Evolutionary conservation across 208 protist genomes (phyloP), one percentile per base, ranked within the genome.

Genomic region (Herpetomonas muscarum): DNA sequence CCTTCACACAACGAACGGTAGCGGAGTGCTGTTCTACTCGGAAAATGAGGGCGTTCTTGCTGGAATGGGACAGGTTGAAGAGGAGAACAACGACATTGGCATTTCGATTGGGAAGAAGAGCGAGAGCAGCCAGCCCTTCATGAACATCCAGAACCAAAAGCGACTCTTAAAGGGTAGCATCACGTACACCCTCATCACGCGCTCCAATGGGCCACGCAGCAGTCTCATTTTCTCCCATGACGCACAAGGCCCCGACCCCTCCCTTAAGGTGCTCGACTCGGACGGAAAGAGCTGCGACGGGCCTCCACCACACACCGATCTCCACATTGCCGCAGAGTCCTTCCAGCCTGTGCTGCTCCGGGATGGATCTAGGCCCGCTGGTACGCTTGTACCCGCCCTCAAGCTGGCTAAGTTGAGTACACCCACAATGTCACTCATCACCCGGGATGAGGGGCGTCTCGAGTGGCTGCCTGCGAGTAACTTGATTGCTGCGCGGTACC

Each of bases 91-190:
- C 44, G 81, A 90, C 65, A 82, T 96, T 58, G 86, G 86, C 55
- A 93, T 96, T 50, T 88, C 80, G 0, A 76, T 92, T 7, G 90
- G 86, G 21, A 96, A 93, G 61, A 87, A 81, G 61, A 86, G 81
- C 48, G 85, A 92, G 39, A 86, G 75, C 68, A 68, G 34, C 21
- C 61, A 73, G 36, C 86, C 86, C 6, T 93, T 91, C 60, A 57
- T 63, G 9, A 58, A 58, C 25, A 86, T 96, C 50, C 83, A 85
- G 60, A 81, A 83, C 53, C 75, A 90, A 44, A 87, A 83, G 54
- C 71, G 82, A 5, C 45, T 92, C 15, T 48, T 96, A 24, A 81
- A 83, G 60, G 90, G 90, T 13, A 84, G 69, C 61, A 85, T 96
- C 37, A 85, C 85, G 1, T 96, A 96, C 70, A 75, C 70, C 3